Evolutionary conservation across 345 rosid genomes (phyloP), one percentile per base, ranked within the genome.

Genomic region (Draba incana): DNA sequence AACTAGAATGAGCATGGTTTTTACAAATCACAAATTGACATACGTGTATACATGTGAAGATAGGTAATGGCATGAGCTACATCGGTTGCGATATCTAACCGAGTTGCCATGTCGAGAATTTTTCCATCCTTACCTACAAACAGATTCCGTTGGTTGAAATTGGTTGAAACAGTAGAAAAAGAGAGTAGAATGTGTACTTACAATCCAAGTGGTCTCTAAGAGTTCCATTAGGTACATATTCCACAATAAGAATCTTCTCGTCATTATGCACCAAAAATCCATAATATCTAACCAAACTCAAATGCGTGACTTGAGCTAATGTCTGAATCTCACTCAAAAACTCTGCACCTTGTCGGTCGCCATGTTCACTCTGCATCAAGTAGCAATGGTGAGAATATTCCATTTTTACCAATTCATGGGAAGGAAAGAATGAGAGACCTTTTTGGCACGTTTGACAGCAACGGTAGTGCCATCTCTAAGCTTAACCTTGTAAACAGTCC

Each of bases 31-130:
- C 4, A 20, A 20, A 12, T 5, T 12, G 9, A 54, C 78, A 27
- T 38, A 90, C 99, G 95, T 75, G 99, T 89, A 71, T 94, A 94
- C 91, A 83, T 87, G 77, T 94, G 97, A 73, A 94, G 97, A 77
- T 94, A 94, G 69, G 99, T 94, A 39, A 94, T 61, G 3, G 96
- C 99, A 77, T 94, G 97, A 61, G 97, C 97, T 35, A 94, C 86
- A 57, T 94, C 92, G 15, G 83, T 85, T 10, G 95, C 89, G 65
- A 91, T 83, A 77, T 87, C 97, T 12, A 94, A 74, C 64, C 97
- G 81, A 12, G 80, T 72, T 39, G 92, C 84, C 54, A 87, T 74
- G 79, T 82, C 91, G 15, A 88, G 86, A 82, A 73, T 12, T 31
- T 76, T 83, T 35, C 90, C 90, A 2, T 82, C 83, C 23, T 74